Percentiles rank a stretch among this genome's conserved stretches.
These are phyloP conservation scores for Iris pallida DNA, from an alignment of 116 monocot genomes.

Conservation along the genomic window DNA sequence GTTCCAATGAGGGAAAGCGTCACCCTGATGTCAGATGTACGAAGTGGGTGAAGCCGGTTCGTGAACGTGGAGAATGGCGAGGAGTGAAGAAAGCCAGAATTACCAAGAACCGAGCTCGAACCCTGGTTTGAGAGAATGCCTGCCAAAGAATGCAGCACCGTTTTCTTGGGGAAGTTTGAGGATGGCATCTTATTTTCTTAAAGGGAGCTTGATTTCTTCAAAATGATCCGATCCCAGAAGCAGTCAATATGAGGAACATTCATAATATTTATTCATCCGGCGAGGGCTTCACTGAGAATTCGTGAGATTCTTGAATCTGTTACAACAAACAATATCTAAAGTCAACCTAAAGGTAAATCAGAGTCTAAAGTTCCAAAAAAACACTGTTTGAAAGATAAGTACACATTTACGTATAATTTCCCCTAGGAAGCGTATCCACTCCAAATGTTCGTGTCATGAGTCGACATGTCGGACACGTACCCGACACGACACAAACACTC, in stretches of 20 bases:
- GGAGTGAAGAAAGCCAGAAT: no score
- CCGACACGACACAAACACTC: no score
- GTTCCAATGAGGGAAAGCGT: conserved; percentile 17
- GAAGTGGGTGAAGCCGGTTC: conserved; percentile 16
- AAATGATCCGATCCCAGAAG: background rate
- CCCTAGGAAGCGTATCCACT: no score
- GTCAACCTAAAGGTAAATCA: no score
- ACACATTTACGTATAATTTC: no score
- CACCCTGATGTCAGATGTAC: conserved; percentile 21
- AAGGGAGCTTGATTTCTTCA: conserved; percentile 2
- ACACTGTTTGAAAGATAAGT: no score
- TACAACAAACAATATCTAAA: no score
- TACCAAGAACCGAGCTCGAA: conserved; percentile 12
- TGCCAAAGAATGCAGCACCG: conserved; percentile 37
- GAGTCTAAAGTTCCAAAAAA: no score
- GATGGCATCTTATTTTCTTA: conserved; percentile 48
- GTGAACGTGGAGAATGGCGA: background rate
- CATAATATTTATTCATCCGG: conserved; percentile 14
- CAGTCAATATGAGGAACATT: conserved; percentile 11
- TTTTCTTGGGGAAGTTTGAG: conserved; percentile 26
- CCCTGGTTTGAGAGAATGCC: conserved; percentile 24
- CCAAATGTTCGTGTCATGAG: no score
- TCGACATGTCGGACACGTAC: no score
- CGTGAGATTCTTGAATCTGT: conserved; percentile 1
- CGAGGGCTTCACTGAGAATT: background rate